phyloP scores from a whole-genome alignment of 306 rosid species.

The Sesbania bispinosa region DNA sequence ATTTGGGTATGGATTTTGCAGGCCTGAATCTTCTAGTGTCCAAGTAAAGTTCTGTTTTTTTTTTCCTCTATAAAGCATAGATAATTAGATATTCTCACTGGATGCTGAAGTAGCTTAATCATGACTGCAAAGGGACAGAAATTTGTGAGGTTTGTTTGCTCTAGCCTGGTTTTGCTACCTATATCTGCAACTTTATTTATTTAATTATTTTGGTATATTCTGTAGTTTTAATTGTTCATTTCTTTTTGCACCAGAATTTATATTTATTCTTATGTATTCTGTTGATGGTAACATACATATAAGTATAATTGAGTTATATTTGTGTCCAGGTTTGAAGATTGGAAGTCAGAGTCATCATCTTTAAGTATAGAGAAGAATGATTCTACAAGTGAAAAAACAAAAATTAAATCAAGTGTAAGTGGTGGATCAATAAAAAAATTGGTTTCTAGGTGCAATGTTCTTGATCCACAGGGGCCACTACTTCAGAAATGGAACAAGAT shows the following conservation, averaged over 20 bases:
- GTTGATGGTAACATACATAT: neutral
- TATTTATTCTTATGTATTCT: too few relatives aligned
- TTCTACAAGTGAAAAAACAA: slow-evolving; percentile 26
- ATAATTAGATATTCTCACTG: neutral
- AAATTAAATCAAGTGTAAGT: slow-evolving; percentile 36
- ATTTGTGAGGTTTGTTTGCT: slow-evolving; percentile 63
- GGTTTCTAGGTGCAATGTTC: slow-evolving; percentile 35
- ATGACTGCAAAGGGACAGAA: slow-evolving; percentile 42
- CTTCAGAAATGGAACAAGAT: slow-evolving; percentile 90
- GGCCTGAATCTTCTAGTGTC: neutral
- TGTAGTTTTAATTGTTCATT: neutral
- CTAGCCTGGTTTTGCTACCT: neutral
- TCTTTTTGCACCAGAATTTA: neutral
- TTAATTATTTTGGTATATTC: too few relatives aligned
- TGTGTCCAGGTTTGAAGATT: slow-evolving; percentile 55
- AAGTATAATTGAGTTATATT: neutral
- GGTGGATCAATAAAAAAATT: slow-evolving; percentile 28
- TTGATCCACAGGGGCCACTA: slow-evolving; percentile 73
- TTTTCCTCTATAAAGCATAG: neutral
- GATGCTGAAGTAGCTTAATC: neutral
- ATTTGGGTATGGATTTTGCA: slow-evolving; percentile 24
- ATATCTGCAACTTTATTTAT: neutral
- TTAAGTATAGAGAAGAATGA: slow-evolving; percentile 27
- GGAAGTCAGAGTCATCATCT: slow-evolving; percentile 53
- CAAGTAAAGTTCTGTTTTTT: neutral